These are phyloP conservation scores for Geosmithia putterillii DNA, from an alignment of 2,329 filamentous ascomycete genomes.

Conservation along the genomic window DNA sequence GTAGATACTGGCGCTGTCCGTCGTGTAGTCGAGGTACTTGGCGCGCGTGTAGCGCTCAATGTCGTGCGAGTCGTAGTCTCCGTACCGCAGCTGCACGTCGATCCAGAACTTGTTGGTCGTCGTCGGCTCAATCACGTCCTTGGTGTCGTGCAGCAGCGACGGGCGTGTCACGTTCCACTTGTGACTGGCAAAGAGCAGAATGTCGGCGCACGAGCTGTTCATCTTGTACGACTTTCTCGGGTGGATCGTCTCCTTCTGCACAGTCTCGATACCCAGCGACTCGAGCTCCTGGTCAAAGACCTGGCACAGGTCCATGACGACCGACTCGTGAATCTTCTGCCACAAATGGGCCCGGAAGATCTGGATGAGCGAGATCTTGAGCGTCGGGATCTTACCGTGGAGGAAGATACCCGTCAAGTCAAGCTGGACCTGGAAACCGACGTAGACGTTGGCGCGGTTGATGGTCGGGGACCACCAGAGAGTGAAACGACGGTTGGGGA, in stretches of 20 bases:
- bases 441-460: slow-evolving; percentile 92
- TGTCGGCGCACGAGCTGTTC: slow-evolving; percentile 98
- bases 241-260: slow-evolving; percentile 98
- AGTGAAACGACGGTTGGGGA: slow-evolving; percentile 96
- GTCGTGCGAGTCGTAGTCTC: slow-evolving; percentile 97
- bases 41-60: slow-evolving; percentile 96
- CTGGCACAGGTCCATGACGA: slow-evolving; percentile 98
- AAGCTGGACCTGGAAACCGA: slow-evolving; percentile 97
- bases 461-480: slow-evolving; percentile 95
- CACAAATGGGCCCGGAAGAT: slow-evolving; percentile 99
- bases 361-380: slow-evolving; percentile 97
- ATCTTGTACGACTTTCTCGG: slow-evolving; percentile 99
- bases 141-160: slow-evolving; percentile 88
- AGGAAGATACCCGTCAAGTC: slow-evolving; percentile 98
- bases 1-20: slow-evolving; percentile 97
- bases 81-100: slow-evolving; percentile 91
- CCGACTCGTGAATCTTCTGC: slow-evolving; percentile 99
- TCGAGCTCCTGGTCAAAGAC: slow-evolving; percentile 97
- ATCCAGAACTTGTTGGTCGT: slow-evolving; percentile 99
- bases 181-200: slow-evolving; percentile 90
- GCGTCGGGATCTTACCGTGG: slow-evolving; percentile 94
- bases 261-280: slow-evolving; percentile 88
- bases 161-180: slow-evolving; percentile 98
- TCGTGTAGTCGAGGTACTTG: slow-evolving; percentile 98
- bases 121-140: slow-evolving; percentile 85